A percentile compares a stretch with the other conserved stretches of the same genome.
Evolutionary conservation across 305 asterid genomes (phyloP).

Genomic region (Solanum hybrid): DNA sequence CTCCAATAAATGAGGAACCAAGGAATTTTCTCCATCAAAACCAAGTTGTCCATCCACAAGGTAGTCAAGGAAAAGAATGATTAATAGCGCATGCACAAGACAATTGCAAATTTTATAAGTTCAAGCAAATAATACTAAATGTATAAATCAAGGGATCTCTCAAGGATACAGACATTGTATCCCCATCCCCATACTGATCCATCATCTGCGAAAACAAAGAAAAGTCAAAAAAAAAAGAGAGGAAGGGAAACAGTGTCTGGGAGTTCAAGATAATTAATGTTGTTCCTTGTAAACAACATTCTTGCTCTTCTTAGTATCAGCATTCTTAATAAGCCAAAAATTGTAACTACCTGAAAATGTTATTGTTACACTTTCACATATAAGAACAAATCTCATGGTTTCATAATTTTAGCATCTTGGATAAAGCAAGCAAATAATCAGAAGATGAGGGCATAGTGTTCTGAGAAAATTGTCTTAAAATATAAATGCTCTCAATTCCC

Average conservation of each 20-base stretch:
- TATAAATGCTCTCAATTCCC: neutral
- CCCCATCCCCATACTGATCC: slow-evolving; percentile 98
- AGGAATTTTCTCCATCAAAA: slow-evolving; percentile 43
- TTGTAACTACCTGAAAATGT: neutral
- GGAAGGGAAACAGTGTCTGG: neutral
- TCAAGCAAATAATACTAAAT: neutral
- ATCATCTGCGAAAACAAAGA: slow-evolving; percentile 56
- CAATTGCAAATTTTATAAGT: neutral
- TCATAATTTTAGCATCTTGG: neutral
- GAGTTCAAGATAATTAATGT: neutral
- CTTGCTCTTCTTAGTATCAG: neutral
- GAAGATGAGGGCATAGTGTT: neutral
- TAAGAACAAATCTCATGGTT: neutral
- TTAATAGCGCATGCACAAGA: neutral
- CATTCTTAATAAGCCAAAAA: neutral
- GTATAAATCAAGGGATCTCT: neutral
- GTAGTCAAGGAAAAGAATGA: slow-evolving; percentile 38
- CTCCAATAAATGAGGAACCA: slow-evolving; percentile 45
- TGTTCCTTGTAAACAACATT: neutral
- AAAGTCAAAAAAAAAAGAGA: neutral
- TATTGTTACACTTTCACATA: neutral
- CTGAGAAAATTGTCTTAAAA: neutral
- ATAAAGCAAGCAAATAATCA: neutral
- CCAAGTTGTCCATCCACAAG: slow-evolving; percentile 79
- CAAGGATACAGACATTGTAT: slow-evolving; percentile 77